Conservation (phyloP, 1,139 yeast genomes). For the Zygosaccharomyces sapae region DNA sequence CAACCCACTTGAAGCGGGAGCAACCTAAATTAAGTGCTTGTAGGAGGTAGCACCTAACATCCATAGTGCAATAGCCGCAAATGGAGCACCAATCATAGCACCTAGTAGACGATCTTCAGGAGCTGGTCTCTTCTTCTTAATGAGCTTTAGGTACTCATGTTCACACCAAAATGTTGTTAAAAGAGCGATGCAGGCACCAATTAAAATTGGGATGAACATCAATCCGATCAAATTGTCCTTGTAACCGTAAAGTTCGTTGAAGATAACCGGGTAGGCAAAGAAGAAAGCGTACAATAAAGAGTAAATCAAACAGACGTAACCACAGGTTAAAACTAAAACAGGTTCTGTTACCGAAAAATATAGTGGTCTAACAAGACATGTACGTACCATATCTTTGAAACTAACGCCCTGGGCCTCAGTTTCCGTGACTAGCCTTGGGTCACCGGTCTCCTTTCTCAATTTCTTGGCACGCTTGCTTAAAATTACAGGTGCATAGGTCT, state of each 20-base stretch:
- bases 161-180: slow-evolving; percentile 73
- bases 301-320: slow-evolving; percentile 81
- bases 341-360: slow-evolving; percentile 75
- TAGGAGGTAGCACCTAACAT: slow-evolving; percentile 85
- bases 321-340: slow-evolving; percentile 74
- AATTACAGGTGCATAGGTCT: slow-evolving; percentile 87
- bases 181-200: slow-evolving; percentile 76
- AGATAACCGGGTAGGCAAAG: slow-evolving; percentile 82
- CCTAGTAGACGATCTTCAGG: slow-evolving; percentile 88
- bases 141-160: slow-evolving; percentile 49
- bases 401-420: slow-evolving; percentile 77
- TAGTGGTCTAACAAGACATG: slow-evolving; percentile 71
- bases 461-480: slow-evolving; percentile 65
- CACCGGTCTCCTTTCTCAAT: slow-evolving; percentile 76
- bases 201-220: slow-evolving; percentile 81
- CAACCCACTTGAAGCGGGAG: slow-evolving; percentile 86
- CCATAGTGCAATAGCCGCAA: slow-evolving; percentile 82
- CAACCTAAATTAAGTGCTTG: slow-evolving; percentile 83
- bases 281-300: slow-evolving; percentile 84
- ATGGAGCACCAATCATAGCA: slow-evolving; percentile 86
- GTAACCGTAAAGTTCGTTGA: slow-evolving; percentile 60
- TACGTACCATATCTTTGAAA: slow-evolving; percentile 56
- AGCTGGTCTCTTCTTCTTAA: slow-evolving; percentile 58
- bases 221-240: slow-evolving; percentile 70
- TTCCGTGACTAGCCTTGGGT: slow-evolving; percentile 81